phyloP scores from a whole-genome alignment of 108 stramenopile species.

The Skeletonema grethae region DNA sequence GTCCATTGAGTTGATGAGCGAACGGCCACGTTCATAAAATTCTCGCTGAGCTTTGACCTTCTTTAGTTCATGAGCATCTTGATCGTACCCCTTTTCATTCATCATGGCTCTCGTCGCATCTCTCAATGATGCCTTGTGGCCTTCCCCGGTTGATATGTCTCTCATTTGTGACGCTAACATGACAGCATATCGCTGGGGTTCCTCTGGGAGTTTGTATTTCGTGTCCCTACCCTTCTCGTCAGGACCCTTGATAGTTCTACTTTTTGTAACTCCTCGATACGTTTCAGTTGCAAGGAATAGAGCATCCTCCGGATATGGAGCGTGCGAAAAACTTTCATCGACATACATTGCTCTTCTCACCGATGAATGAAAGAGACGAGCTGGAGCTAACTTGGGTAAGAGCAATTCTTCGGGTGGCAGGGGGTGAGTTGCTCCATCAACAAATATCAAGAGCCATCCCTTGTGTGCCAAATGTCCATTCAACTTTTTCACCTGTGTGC shows the following conservation, averaged over 20 bases:
- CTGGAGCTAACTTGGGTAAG: conserved; percentile 74
- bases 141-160: conserved; percentile 19
- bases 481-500: conserved; percentile 37
- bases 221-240: conserved; percentile 49
- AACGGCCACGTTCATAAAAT: conserved; percentile 66
- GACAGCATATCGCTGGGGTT: conserved; percentile 65
- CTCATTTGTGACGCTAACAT: conserved; percentile 54
- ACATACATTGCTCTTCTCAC: conserved; percentile 71
- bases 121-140: conserved; percentile 45
- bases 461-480: conserved; percentile 71
- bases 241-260: conserved; percentile 38
- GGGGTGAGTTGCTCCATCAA: conserved; percentile 30
- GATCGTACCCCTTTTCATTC: conserved; percentile 56
- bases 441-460: conserved; percentile 41
- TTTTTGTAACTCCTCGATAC: conserved; percentile 34
- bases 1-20: conserved; percentile 62
- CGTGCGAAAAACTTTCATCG: conserved; percentile 62
- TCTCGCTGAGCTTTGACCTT: conserved; percentile 59
- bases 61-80: conserved; percentile 36
- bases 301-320: conserved; percentile 66
- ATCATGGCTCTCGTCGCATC: conserved; percentile 68
- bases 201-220: conserved; percentile 65
- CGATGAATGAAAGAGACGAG: conserved; percentile 55
- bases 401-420: conserved; percentile 47
- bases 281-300: conserved; percentile 66